Base-by-base conservation (phyloP, 129 eudicot genomes). In the Apium graveolens region DNA sequence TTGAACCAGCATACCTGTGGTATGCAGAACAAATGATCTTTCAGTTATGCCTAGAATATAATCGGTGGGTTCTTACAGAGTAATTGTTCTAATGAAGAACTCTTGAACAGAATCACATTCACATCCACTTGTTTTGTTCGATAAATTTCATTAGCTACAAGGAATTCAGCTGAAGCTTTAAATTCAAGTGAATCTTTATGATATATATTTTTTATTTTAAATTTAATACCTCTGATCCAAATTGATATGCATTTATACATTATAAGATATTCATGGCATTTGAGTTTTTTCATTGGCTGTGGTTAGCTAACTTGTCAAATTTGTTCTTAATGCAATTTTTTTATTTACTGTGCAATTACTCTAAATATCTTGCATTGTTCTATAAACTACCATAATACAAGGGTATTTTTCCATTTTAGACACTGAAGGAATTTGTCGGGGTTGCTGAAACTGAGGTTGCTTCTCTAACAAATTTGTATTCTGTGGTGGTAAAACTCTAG, bases 391-490 rank as follows among this genome's bases (percentile, higher is more conserved):
- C 29, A 71, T 79, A 78, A 84, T 77, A 63, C 68, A 76, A 80
- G 42, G 31, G 9, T 55, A 45, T 5, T 70, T n/a, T 51, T 13
- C 24, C 72, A 32, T 78, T 75, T 26, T 84, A 94, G 98, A 88
- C 97, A 79, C 80, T 91, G 86, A 85, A 86, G 82, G 92, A 85
- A 70, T 95, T 95, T 80, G 75, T 91, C 75, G 91, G 86, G 79
- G 45, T 70, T 79, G 88, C 96, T 73, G 97, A 95, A 80, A 74
- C 89, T 17, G 91, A 95, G 83, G 97, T 95, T 80, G 79, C 83
- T 31, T 84, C 83, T 72, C 88, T 88, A 62, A 81, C 90, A 69
- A 83, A 73, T 75, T 81, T 94, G 43, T 94, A 94, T 85, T 72
- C 89, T 32, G 82, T 91, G 75, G 97, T 85, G 96, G 98, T 95